Base-by-base conservation (phyloP, 2,329 filamentous ascomycete species). In the Cephalotrichum gorgonifer region DNA sequence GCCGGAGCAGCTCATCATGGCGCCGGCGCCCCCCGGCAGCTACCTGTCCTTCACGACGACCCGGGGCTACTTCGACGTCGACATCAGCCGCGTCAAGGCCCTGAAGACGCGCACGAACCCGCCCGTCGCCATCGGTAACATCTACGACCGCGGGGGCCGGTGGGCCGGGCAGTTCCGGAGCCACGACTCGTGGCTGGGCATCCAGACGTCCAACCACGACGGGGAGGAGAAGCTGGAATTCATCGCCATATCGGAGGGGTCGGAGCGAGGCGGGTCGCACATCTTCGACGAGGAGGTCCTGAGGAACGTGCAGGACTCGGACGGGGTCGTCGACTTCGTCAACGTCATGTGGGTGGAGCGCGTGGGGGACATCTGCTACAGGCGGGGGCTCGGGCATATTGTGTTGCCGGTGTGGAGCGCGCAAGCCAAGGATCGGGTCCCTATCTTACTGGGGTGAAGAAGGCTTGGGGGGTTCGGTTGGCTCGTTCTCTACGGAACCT, bases 341-440 rank as follows among this genome's bases (percentile, higher is more conserved):
- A 72, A 72, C 26, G 69, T 72, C 35, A 53, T 72, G 28, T 72
- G 69, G 69, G 63, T 72, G 17, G 69, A 72, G 59, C 58, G 68
- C 23, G 69, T 72, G 20, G 67, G 67, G 9, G 68, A 62, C 15
- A 60, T 72, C 49, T 63, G 63, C 6, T 71, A 66, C 50, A 57
- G 69, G 17, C 55, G 69, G 26, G 69, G 69, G 3, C 58, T 72
- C 26, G 69, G 69, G 1, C 69, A 71, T 54, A 61, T 72, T 5
- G 47, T 72, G 43, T 58, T 62, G 50, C 62, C 62, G 52, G 64
- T 61, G 1, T 72, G 69, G 69, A 65, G 69, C 27, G 59, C 60
- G 4, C 62, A 69, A 39, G 63, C 62, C 6, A 61, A 59, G 51
- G 64, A 70, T 17, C 64, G 70, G 50, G 62, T 69, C 39, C 64